Evolutionary conservation across 129 eudicot genomes (phyloP).

Genomic region (Lactuca sativa): DNA sequence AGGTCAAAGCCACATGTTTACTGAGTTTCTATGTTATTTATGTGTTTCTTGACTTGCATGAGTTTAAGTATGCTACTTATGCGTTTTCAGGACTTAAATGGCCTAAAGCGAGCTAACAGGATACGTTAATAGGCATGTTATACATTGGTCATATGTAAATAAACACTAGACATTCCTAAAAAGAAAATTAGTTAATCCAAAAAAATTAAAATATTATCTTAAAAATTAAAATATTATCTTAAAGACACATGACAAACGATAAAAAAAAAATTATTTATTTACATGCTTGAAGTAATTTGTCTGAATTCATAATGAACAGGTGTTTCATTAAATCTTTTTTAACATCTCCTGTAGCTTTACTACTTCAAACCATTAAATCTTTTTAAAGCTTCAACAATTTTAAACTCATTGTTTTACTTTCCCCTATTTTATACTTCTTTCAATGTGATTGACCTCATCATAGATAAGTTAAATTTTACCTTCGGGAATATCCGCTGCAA

Average conservation of each 20-base stretch:
- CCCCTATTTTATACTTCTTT: too few species aligned
- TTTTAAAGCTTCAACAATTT: too few species aligned
- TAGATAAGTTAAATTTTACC: conserved; percentile 30
- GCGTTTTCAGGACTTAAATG: neutral
- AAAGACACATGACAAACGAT: neutral
- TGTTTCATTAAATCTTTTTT: too few species aligned
- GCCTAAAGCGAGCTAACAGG: neutral
- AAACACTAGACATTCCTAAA: neutral
- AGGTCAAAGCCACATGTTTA: neutral
- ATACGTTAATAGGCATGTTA: neutral
- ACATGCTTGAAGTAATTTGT: neutral
- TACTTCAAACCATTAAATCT: too few species aligned
- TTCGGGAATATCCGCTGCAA: conserved; percentile 78
- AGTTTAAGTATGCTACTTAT: neutral
- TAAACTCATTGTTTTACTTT: too few species aligned
- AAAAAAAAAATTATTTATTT: neutral
- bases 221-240: too few species aligned
- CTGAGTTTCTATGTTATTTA: neutral
- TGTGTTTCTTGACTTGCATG: neutral
- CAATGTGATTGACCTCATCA: too few species aligned
- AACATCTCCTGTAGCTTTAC: too few species aligned
- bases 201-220: too few species aligned
- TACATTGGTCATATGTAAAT: neutral
- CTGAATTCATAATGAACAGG: too few species aligned
- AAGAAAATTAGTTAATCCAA: neutral